Conservation (phyloP, 305 asterid species). For the Fraxinus latifolia region DNA sequence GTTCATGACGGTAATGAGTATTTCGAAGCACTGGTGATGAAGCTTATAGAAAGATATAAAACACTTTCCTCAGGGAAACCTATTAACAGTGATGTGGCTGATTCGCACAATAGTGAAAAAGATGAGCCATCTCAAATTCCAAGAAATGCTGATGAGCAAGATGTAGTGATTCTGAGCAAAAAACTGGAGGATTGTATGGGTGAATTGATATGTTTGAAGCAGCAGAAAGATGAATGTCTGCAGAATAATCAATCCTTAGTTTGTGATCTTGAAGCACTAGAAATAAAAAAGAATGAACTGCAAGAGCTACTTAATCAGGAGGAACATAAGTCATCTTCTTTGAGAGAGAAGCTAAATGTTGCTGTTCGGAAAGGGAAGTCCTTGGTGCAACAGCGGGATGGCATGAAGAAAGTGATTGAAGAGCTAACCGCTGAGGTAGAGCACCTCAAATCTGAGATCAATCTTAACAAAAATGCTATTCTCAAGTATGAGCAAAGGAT, state of each 20-base stretch:
- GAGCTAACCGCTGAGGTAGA: slow-evolving; percentile 62
- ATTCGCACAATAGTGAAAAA: slow-evolving; percentile 36
- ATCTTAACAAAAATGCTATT: slow-evolving; percentile 42
- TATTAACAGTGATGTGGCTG: slow-evolving; percentile 36
- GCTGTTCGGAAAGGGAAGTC: slow-evolving; percentile 97
- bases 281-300: slow-evolving; percentile 55
- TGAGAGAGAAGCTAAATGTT: slow-evolving; percentile 82
- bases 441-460: slow-evolving; percentile 54
- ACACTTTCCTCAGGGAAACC: slow-evolving; percentile 39
- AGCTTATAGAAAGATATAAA: slow-evolving; percentile 58
- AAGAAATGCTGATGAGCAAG: slow-evolving; percentile 42
- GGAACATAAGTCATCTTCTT: slow-evolving; percentile 75
- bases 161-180: slow-evolving; percentile 41
- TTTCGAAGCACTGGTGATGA: slow-evolving; percentile 57
- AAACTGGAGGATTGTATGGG: slow-evolving; percentile 55
- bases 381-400: slow-evolving; percentile 84
- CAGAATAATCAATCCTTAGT: slow-evolving; percentile 54
- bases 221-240: slow-evolving; percentile 54
- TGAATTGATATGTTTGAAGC: slow-evolving; percentile 59
- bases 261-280: slow-evolving; percentile 54
- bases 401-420: slow-evolving; percentile 77
- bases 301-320: slow-evolving; percentile 69
- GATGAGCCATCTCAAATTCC: slow-evolving; percentile 35
- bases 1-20: slow-evolving; percentile 45
- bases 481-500: slow-evolving; percentile 53